phyloP scores from a whole-genome alignment of 805 yeast species.

The Starmera quercuum region DNA sequence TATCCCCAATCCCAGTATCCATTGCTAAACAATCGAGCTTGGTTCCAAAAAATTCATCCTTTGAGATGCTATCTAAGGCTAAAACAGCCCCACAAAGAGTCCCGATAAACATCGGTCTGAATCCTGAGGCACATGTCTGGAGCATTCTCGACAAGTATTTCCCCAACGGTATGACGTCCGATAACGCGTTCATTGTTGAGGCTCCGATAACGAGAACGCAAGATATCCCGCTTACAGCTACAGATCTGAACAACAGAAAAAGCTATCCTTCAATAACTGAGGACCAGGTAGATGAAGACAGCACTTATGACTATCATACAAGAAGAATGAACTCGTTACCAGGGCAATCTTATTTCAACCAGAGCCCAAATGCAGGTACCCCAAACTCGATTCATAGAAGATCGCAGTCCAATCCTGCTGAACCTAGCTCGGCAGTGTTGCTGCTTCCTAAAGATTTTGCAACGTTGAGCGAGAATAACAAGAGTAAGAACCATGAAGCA shows the following conservation, averaged over 20 bases:
- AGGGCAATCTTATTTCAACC: constrained; percentile 1
- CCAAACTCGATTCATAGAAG: constrained; percentile 11
- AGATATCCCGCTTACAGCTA: constrained; percentile 2
- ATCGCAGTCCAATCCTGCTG: constrained; percentile 19
- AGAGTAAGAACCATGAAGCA: neutral
- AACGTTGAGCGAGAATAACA: neutral
- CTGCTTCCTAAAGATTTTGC: constrained; percentile 11
- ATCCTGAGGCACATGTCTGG: constrained; percentile 60
- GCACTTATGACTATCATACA: constrained; percentile 1
- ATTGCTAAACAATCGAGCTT: constrained; percentile 9
- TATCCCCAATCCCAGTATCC: constrained; percentile 18
- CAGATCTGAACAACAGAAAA: constrained; percentile 1
- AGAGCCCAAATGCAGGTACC: constrained; percentile 3
- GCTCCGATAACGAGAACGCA: constrained; percentile 20
- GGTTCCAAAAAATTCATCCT: constrained; percentile 2
- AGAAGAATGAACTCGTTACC: constrained; percentile 15
- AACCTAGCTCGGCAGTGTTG: constrained; percentile 17
- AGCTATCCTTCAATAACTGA: constrained; percentile 15
- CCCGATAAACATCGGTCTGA: constrained; percentile 23
- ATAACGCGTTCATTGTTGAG: constrained; percentile 59
- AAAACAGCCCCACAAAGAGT: constrained; percentile 4
- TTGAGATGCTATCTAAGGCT: neutral
- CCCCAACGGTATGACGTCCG: constrained; percentile 62
- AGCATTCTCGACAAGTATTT: constrained; percentile 47
- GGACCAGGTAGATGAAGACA: constrained; percentile 15